A percentile compares a stretch with the other conserved stretches of the same genome.
Evolutionary conservation across 2,329 filamentous ascomycete genomes (phyloP).

Genomic region (Cladosporium sp.): DNA sequence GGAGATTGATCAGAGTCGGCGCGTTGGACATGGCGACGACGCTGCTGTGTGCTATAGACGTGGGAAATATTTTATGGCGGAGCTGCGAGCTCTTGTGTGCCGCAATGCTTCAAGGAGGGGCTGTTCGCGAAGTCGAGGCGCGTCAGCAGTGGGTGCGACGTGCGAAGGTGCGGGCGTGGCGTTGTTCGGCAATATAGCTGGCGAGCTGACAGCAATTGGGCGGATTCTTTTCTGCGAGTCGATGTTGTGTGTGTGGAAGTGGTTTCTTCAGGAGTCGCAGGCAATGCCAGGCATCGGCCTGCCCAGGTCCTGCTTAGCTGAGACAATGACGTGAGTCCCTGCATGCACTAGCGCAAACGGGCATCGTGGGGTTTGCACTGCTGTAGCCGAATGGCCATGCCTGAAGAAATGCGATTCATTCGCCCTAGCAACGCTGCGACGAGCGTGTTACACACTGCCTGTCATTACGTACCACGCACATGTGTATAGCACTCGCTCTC

Average conservation of each 20-base stretch:
- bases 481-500: no score
- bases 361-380: background rate
- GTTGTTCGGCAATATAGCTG: no score
- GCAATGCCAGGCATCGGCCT: background rate
- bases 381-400: background rate
- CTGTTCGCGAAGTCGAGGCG: background rate
- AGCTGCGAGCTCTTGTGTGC: background rate
- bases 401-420: background rate
- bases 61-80: background rate
- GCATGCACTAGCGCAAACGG: background rate
- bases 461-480: no score
- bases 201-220: background rate
- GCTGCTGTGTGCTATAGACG: background rate
- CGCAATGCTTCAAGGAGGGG: background rate
- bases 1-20: constrained; percentile 77
- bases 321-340: background rate
- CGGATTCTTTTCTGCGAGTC: no score
- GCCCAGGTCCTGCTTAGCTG: background rate
- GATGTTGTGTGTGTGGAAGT: no score
- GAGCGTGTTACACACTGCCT: background rate
- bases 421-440: background rate
- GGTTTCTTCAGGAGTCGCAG: background rate
- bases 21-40: constrained; percentile 34
- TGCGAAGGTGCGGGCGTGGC: background rate
- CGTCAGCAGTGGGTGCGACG: background rate